Evolutionary conservation across 2,329 filamentous ascomycete species (phyloP), one percentile per base, ranked within the genome.

Genomic region (Triangularia verruculosa): DNA sequence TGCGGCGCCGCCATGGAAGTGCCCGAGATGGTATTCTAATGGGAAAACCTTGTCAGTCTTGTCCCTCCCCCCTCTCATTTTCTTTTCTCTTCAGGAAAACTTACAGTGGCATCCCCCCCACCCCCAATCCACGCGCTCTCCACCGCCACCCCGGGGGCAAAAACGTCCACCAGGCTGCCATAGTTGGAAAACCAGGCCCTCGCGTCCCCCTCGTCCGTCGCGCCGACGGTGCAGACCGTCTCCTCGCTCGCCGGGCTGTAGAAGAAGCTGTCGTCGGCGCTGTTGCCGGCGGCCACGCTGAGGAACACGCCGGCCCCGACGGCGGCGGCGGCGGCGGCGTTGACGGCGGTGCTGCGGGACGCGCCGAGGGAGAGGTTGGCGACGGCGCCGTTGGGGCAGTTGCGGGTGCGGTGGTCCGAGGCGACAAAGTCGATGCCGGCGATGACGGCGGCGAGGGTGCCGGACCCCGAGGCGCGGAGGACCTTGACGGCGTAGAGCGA

Each of bases 311-410:
- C 83, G 0, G 76, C 74, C 3, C 68, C 69, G 66, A 82, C 76
- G 13, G 83, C 77, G 57, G 74, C 74, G 24, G 77, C 77, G 5
- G 83, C 82, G 2, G 83, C 83, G n/a, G 72, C 70, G 77, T 86
- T 86, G 66, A 86, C 67, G 11, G 83, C 72, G 1, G 73, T 63
- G 2, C 80, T 81, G 60, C 68, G 73, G 59, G 68, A 59, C 11
- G 82, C 82, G 11, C 84, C 83, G 3, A 87, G 79, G 20, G 81
- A 83, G 82, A 86, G 83, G 75, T 81, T 84, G 67, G 82, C 79
- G n/a, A 86, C 82, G 47, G 77, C 73, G 39, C 80, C 79, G 51
- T 72, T 76, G 69, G 74, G 71, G 73, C 79, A 80, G 25, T 27
- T 25, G 57, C 76, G 75, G 15, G 64, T 70, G 39, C 65, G 20